Conservation (phyloP, 257 asterid species). For the Dorcoceras hygrometricum region DNA sequence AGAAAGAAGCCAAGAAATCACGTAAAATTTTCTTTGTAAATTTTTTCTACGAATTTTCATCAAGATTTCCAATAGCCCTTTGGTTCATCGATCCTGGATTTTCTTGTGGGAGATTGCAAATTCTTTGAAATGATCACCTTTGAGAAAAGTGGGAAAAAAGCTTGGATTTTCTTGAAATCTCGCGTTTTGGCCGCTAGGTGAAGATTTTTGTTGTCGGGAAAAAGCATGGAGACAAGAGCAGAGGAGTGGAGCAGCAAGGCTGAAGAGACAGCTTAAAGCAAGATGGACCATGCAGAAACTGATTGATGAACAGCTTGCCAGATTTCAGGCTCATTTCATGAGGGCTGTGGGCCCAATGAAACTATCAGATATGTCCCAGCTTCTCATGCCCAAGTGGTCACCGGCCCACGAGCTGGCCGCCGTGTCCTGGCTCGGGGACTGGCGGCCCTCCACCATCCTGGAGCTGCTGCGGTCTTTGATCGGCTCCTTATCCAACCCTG, state of each 20-base stretch:
- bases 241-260: slow-evolving; percentile 56
- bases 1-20: slow-evolving; percentile 36
- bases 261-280: slow-evolving; percentile 68
- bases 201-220: slow-evolving; percentile 38
- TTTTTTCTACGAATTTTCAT: not conserved
- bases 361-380: slow-evolving; percentile 51
- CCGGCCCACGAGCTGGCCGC: slow-evolving; percentile 67
- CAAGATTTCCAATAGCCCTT: slow-evolving; percentile 1
- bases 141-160: too few relatives aligned
- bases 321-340: slow-evolving; percentile 48
- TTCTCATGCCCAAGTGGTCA: slow-evolving; percentile 67
- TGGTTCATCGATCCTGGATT: not conserved
- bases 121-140: too few relatives aligned
- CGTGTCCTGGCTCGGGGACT: slow-evolving; percentile 76
- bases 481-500: slow-evolving; percentile 43
- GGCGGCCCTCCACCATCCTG: slow-evolving; percentile 82
- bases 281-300: slow-evolving; percentile 64
- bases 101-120: not conserved
- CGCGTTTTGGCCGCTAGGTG: slow-evolving; percentile 34
- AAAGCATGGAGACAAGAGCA: slow-evolving; percentile 66
- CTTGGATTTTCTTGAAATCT: not conserved
- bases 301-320: slow-evolving; percentile 54
- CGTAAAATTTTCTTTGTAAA: slow-evolving; percentile 29
- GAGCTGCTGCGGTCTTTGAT: slow-evolving; percentile 51
- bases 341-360: slow-evolving; percentile 43